These are phyloP conservation scores for Globisporangium apiculatum DNA, from an alignment of 352 stramenopile species.

Conservation along the genomic window DNA sequence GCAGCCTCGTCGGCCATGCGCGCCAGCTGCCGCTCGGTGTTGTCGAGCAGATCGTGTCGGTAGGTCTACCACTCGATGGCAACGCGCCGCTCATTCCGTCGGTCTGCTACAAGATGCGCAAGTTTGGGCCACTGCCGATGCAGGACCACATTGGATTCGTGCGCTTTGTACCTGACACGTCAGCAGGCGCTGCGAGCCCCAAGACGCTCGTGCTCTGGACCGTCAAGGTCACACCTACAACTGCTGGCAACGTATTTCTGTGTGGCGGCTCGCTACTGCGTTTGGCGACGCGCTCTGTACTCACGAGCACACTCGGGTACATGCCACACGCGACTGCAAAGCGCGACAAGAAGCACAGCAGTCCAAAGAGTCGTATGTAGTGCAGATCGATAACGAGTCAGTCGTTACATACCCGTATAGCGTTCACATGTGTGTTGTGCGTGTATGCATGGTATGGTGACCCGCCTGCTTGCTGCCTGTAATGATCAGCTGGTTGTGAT, in stretches of 20 bases:
- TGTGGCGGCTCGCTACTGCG: constrained; percentile 32
- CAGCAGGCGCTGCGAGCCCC: not conserved
- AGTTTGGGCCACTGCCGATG: constrained; percentile 33
- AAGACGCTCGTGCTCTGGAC: constrained; percentile 42
- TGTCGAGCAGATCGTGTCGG: constrained; percentile 61
- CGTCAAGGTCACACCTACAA: constrained; percentile 35
- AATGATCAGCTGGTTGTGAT: no score
- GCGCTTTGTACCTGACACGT: constrained; percentile 46
- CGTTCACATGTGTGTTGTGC: no score
- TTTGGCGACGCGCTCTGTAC: constrained; percentile 24
- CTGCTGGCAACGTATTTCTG: constrained; percentile 34
- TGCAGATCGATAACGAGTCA: no score
- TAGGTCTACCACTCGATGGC: constrained; percentile 21
- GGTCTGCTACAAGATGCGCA: constrained; percentile 40
- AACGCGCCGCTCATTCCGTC: constrained; percentile 31
- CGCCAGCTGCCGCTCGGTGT: constrained; percentile 40
- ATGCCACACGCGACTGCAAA: constrained; percentile 11
- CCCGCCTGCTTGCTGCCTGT: no score
- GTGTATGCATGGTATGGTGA: no score
- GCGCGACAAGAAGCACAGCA: not conserved
- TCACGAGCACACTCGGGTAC: constrained; percentile 22
- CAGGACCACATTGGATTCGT: constrained; percentile 44
- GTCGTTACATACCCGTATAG: no score
- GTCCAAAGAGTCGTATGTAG: no score
- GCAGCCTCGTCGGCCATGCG: constrained; percentile 49